phyloP scores from a whole-genome alignment of 441 rosid species.

The Kokia cookei region DNA sequence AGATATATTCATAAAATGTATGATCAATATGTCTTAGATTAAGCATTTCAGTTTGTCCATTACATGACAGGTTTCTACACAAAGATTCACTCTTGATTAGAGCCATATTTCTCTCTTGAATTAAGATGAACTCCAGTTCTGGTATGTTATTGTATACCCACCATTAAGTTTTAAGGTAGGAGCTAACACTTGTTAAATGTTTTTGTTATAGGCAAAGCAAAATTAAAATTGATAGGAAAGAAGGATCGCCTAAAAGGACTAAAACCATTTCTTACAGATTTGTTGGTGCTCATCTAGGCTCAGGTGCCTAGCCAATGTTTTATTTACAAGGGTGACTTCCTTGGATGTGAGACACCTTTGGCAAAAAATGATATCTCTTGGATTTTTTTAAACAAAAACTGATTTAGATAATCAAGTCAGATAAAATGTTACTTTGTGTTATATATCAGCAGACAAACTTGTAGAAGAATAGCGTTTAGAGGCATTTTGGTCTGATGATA shows the following conservation, averaged over 20 bases:
- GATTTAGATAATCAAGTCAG: not conserved
- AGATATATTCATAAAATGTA: not conserved
- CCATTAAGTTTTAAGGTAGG: no score
- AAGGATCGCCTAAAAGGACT: not conserved
- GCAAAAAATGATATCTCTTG: not conserved
- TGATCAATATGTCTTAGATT: not conserved
- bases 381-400: not conserved
- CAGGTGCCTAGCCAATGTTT: not conserved
- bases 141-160: not conserved
- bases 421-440: not conserved
- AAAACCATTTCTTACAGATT: not conserved
- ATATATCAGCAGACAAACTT: not conserved
- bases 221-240: not conserved
- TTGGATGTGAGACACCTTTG: not conserved
- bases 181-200: no score
- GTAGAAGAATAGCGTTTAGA: not conserved
- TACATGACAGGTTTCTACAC: not conserved
- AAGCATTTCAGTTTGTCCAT: not conserved
- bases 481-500: not conserved
- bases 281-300: not conserved
- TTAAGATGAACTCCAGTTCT: not conserved
- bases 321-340: not conserved
- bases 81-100: not conserved
- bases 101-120: not conserved
- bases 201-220: no score